Base-by-base conservation (phyloP, 768 basidiomycete genomes). In the Ramaria rubella region DNA sequence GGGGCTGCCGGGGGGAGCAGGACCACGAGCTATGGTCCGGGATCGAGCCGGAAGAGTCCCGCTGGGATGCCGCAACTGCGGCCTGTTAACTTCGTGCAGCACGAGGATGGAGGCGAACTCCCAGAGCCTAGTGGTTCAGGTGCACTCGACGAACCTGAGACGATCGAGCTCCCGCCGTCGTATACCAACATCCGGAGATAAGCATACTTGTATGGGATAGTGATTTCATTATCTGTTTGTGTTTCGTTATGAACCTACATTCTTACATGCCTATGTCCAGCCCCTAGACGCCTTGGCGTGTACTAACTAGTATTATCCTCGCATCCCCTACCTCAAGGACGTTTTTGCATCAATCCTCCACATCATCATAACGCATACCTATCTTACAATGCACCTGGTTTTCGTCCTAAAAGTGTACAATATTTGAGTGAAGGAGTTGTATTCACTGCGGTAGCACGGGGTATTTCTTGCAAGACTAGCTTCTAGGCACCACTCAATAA, bases 81-180 rank as follows among this genome's bases (percentile, higher is more conserved):
- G 45, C 77, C 87, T 0, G 81, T 92, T 31, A 90, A 91, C 64
- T 80, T 90, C 63, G 78, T 91, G 44, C 90, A 91, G 69, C 90
- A 92, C 62, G 87, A 90, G 60, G 90, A 92, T 65, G 90, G 86
- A 0, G 89, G 90, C 1, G 60, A 29, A 12, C 70, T 70, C 7
- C 78, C 82, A 5, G 77, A 76, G 56, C 69, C 67, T 58, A 60
- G 53, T 40, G 63, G 49, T 55, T 67, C 66, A 43, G 69, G 65
- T 15, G 71, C 68, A 1, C 71, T 69, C 7, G 75, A 72, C 17
- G 79, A 81, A 60, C 66, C 79, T 15, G 89, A 87, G 68, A 90
- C 87, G 42, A 81, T 92, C 45, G 90, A 92, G 68, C 75, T 92
- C 49, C 89, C 89, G 14, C 89, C 89, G 1, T 87, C 87, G 29